Conservation (phyloP, 78 protist genomes). For the Reticulomyxa filosa region DNA sequence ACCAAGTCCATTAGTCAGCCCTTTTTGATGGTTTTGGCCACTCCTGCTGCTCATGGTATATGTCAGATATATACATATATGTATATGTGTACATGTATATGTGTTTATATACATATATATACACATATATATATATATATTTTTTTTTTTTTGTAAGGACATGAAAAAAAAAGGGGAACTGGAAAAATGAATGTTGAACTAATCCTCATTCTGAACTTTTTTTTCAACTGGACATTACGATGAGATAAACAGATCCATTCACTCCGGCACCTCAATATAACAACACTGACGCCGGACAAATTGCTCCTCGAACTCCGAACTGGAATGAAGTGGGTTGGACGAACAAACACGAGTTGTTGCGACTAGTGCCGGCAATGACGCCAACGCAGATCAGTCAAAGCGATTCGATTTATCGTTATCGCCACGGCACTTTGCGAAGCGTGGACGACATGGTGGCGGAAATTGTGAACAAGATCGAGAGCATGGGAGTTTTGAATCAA, state of each 20-base stretch:
- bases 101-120: not conserved
- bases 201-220: too few relatives aligned
- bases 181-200: not conserved
- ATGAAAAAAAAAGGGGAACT: not conserved
- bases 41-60: not conserved
- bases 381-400: too few relatives aligned
- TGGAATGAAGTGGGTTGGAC: constrained; percentile 6
- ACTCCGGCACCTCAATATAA: not conserved
- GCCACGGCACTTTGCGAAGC: not conserved
- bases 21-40: not conserved
- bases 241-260: not conserved
- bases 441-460: constrained; percentile 14
- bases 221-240: not conserved
- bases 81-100: not conserved
- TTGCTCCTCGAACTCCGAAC: not conserved
- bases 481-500: not conserved
- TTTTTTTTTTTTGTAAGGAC: not conserved
- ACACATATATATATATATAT: not conserved
- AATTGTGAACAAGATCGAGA: not conserved
- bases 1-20: not conserved
- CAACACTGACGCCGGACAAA: not conserved
- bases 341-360: too few relatives aligned
- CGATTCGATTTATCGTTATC: not conserved
- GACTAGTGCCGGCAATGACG: too few relatives aligned
- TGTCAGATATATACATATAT: not conserved